Conservation (phyloP, 345 rosid species). For the Fremontodendron californicum region DNA sequence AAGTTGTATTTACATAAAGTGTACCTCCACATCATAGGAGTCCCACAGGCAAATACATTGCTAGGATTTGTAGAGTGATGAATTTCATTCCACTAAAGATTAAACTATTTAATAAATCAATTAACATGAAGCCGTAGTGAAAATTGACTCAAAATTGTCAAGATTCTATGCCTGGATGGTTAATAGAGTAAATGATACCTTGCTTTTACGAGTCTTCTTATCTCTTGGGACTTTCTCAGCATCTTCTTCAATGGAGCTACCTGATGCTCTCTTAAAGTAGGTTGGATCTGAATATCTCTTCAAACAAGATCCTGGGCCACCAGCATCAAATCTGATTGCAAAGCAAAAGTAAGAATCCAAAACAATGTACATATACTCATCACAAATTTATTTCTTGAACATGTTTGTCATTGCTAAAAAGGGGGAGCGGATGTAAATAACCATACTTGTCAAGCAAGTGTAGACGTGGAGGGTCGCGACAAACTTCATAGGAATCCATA, state of each 20-base stretch:
- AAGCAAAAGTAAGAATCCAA: conserved; percentile 16
- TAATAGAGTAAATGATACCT: conserved; percentile 42
- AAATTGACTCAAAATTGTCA: neutral
- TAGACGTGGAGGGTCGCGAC: conserved; percentile 78
- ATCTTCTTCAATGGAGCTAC: conserved; percentile 36
- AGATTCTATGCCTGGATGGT: neutral
- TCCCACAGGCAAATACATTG: neutral
- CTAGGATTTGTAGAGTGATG: neutral
- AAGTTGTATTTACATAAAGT: neutral
- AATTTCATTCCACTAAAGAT: neutral
- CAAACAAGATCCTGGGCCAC: conserved; percentile 91
- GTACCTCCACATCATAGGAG: neutral
- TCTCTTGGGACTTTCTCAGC: conserved; percentile 50
- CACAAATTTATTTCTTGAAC: neutral
- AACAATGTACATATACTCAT: neutral
- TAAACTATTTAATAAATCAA: neutral
- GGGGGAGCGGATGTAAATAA: neutral
- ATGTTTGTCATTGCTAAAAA: neutral
- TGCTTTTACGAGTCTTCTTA: conserved; percentile 50
- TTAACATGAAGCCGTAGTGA: neutral
- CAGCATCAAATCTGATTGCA: conserved; percentile 66
- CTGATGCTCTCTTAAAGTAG: conserved; percentile 61
- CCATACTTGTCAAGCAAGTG: conserved; percentile 88
- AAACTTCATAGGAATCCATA: conserved; percentile 89
- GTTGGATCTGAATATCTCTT: conserved; percentile 92